Evolutionary conservation across 1,284 basidiomycete genomes (phyloP), one percentile per base, ranked within the genome.

Genomic region (Ceratobasidium sp.): DNA sequence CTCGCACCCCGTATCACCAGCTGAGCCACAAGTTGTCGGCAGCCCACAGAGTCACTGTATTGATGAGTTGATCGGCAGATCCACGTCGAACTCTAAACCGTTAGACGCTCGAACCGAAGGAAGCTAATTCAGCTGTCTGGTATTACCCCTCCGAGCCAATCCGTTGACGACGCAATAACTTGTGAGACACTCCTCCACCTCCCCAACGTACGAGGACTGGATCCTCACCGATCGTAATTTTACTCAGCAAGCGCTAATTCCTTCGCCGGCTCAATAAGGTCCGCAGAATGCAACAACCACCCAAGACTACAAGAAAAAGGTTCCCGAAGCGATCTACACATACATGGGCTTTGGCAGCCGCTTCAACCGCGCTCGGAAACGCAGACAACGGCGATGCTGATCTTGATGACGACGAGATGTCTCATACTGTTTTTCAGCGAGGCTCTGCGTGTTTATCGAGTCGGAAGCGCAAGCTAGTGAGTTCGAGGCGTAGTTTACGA

Each of bases 401-500:
- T 15, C 2, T 64, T 63, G 72, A 75, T 46, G 72, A 75, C 61
- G 72, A 75, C 72, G 72, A 75, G 39, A 75, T 75, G 72, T 79
- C 73, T 28, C 75, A 60, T 55, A 71, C 44, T 7, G 53, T 78
- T 18, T 44, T 79, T 39, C 70, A 77, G 49, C 71, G 79, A 60
- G 77, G 78, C 55, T 79, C 68, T 64, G 78, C 78, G 20, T 79
- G 78, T 56, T n/a, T 78, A 39, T 77, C 77, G 71, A 79, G 71
- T 82, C 90, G 93, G 84, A 93, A 94, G 85, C 89, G 93, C 80
- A 94, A 94, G 85, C 93, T 94, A 92, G 93, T 93, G 81, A 79
- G 85, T 84, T 18, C 13, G 40, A 28, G 40, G 7, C 13, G 44
- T 70, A 69, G 70, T 56, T 42, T 69, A 73, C 40, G 39, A 26